Conservation (phyloP, 225 moss, liverwort and hornwort species). For the Polytrichum formosum region DNA sequence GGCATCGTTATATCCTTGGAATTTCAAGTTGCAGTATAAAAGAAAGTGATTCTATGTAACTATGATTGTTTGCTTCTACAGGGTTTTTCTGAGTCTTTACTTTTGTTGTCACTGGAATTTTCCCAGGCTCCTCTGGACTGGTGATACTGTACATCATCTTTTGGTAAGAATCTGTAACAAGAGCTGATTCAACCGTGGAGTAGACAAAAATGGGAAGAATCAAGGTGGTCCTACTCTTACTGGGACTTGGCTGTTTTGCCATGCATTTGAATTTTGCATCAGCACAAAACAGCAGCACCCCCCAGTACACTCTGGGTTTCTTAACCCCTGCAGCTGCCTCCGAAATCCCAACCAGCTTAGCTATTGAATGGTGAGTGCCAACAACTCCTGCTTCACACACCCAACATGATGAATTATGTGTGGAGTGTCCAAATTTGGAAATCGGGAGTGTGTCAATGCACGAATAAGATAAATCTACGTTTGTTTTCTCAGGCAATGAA, state of each 20-base stretch:
- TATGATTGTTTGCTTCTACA: too few relatives aligned
- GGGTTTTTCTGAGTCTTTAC: too few relatives aligned
- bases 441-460: not conserved
- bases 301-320: conserved; percentile 32
- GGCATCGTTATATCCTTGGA: too few relatives aligned
- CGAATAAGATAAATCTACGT: not conserved
- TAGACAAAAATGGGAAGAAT: conserved; percentile 19
- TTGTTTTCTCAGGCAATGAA: not conserved
- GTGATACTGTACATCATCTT: too few relatives aligned
- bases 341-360: conserved; percentile 46
- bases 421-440: too few relatives aligned
- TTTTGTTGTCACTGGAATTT: too few relatives aligned
- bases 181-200: not conserved
- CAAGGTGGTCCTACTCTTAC: conserved; percentile 18
- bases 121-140: too few relatives aligned
- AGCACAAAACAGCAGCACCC: conserved; percentile 12
- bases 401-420: too few relatives aligned
- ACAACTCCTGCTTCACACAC: not conserved
- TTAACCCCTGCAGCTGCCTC: conserved; percentile 38
- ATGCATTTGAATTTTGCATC: conserved; percentile 15
- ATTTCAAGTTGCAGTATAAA: too few relatives aligned
- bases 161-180: too few relatives aligned
- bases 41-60: too few relatives aligned
- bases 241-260: conserved; percentile 20
- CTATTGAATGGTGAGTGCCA: conserved; percentile 38